Conservation (phyloP, 208 protist genomes). For the Phytomonas sp. region DNA sequence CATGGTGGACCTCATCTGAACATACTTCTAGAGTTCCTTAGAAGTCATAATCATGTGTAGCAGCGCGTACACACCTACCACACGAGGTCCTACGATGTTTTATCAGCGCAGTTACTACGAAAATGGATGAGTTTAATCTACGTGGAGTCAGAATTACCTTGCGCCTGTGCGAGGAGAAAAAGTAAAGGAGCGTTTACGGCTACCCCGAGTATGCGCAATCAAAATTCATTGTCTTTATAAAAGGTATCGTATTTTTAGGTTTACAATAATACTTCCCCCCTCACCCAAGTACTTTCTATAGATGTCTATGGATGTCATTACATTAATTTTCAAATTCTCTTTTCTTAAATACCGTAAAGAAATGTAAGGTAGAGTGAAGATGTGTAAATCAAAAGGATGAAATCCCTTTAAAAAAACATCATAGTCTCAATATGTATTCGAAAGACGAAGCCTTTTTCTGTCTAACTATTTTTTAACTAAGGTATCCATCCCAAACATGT, state of each 20-base stretch:
- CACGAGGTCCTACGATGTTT: too few relatives aligned
- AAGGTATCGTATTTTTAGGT: not conserved
- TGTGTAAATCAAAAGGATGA: not conserved
- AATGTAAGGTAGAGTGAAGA: not conserved
- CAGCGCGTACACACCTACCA: too few relatives aligned
- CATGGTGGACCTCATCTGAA: not conserved
- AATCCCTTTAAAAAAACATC: not conserved
- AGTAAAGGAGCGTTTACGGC: too few relatives aligned
- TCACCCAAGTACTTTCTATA: not conserved
- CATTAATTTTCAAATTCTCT: not conserved
- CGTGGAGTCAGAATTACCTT: too few relatives aligned
- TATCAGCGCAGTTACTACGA: too few relatives aligned
- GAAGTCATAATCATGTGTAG: not conserved
- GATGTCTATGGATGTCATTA: not conserved
- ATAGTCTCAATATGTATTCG: slow-evolving; percentile 3
- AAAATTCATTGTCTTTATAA: not conserved
- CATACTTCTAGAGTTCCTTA: not conserved
- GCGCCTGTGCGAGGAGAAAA: too few relatives aligned
- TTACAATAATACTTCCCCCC: not conserved
- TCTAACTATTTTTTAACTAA: not conserved
- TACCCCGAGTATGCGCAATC: too few relatives aligned
- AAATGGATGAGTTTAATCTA: too few relatives aligned
- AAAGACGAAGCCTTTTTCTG: slow-evolving; percentile 4
- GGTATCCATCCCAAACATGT: not conserved
- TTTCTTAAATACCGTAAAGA: not conserved